phyloP scores from a whole-genome alignment of 495 filamentous ascomycete species.

The Lichina pygmaea region DNA sequence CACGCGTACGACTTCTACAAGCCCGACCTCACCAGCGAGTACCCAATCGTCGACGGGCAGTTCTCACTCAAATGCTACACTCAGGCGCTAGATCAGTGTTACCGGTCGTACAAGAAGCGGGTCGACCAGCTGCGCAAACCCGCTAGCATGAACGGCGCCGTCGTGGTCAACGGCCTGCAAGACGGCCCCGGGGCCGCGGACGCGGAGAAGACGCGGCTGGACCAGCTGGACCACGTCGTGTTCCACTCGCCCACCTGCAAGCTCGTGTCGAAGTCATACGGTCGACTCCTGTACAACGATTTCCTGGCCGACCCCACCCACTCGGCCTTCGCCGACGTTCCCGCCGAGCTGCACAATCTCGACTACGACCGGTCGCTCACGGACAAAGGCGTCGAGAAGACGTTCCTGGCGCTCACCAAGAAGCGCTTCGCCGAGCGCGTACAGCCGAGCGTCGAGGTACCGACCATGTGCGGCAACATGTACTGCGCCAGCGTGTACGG shows the following conservation, averaged over 20 bases:
- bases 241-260: slow-evolving; percentile 98
- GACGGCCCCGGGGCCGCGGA: slow-evolving; percentile 16
- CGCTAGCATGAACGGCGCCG: slow-evolving; percentile 21
- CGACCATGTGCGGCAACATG: slow-evolving; percentile 97
- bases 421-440: slow-evolving; percentile 84
- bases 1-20: slow-evolving; percentile 99
- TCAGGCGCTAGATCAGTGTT: slow-evolving; percentile 82
- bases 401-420: slow-evolving; percentile 84
- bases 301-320: slow-evolving; percentile 54
- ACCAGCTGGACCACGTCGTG: slow-evolving; percentile 85
- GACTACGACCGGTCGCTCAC: slow-evolving; percentile 64
- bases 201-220: slow-evolving; percentile 37
- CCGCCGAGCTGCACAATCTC: slow-evolving; percentile 61
- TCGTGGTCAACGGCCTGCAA: slow-evolving; percentile 23
- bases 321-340: slow-evolving; percentile 61
- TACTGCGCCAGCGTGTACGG: slow-evolving; percentile 89
- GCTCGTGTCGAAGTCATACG: slow-evolving; percentile 85
- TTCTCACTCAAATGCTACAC: slow-evolving; percentile 91
- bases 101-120: slow-evolving; percentile 78
- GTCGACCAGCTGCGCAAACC: slow-evolving; percentile 27
- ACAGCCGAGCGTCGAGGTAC: slow-evolving; percentile 55
- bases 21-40: slow-evolving; percentile 92
- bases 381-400: slow-evolving; percentile 92
- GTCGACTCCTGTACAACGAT: slow-evolving; percentile 89
- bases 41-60: slow-evolving; percentile 89